Conservation (phyloP, 2,329 filamentous ascomycete species). For the Diaporthe citriasiana region DNA sequence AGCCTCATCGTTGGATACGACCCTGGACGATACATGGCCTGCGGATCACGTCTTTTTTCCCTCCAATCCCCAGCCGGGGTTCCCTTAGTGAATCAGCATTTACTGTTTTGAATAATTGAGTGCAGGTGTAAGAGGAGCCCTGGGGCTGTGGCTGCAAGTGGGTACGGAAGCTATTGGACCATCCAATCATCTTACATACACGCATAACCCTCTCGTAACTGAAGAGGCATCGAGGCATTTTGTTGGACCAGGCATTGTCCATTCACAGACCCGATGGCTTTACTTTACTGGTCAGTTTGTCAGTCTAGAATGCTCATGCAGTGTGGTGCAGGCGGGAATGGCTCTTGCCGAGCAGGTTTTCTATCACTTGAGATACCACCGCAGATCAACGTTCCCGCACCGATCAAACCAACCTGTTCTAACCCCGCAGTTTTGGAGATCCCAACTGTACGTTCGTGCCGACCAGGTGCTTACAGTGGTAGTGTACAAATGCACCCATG, state of each 20-base stretch:
- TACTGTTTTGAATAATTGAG: neutral
- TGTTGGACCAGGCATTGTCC: neutral
- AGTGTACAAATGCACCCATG: neutral
- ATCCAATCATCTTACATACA: slow-evolving; percentile 44
- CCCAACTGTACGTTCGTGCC: neutral
- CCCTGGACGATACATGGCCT: neutral
- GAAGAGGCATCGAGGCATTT: neutral
- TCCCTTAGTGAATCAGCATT: neutral
- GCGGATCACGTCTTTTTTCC: neutral
- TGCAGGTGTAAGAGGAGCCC: neutral
- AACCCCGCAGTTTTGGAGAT: slow-evolving; percentile 33
- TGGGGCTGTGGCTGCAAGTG: neutral
- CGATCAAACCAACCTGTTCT: neutral
- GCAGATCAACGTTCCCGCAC: neutral
- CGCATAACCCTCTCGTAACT: slow-evolving; percentile 3
- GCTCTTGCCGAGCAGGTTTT: slow-evolving; percentile 23
- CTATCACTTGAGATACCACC: neutral
- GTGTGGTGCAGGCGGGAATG: slow-evolving; percentile 2
- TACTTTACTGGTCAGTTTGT: neutral
- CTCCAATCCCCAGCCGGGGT: neutral
- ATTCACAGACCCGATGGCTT: neutral
- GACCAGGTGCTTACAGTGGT: neutral
- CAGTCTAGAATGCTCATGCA: neutral
- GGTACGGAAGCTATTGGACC: neutral
- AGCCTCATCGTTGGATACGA: slow-evolving; percentile 15